Evolutionary conservation across 306 rosid species (phyloP).

Genomic region (Mimosa pudica): DNA sequence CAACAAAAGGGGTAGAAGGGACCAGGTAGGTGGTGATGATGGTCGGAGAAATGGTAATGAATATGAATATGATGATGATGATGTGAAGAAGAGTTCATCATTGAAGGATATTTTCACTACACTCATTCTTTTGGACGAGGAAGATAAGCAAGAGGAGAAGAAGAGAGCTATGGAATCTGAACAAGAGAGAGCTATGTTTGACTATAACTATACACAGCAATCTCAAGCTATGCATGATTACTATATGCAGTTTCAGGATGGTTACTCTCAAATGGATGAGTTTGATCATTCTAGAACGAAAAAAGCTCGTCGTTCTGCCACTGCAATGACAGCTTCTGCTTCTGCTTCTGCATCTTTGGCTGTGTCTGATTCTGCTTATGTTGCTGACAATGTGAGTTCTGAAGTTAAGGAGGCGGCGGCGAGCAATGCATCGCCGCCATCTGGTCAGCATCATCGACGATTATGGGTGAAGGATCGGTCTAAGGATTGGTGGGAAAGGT

Average conservation of each 20-base stretch:
- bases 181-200: conserved; percentile 26
- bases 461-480: conserved; percentile 87
- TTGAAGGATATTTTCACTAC: conserved; percentile 50
- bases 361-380: not conserved
- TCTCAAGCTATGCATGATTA: conserved; percentile 41
- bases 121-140: conserved; percentile 53
- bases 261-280: conserved; percentile 33
- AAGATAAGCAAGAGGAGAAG: conserved; percentile 44
- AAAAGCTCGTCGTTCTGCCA: conserved; percentile 39
- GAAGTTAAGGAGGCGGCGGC: not conserved
- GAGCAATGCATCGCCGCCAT: conserved; percentile 9
- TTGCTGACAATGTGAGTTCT: conserved; percentile 4
- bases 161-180: conserved; percentile 28
- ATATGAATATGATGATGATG: not conserved
- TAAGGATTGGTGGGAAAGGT: conserved; percentile 78
- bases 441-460: conserved; percentile 51
- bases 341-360: not conserved
- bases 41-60: not conserved
- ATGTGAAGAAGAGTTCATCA: conserved; percentile 17
- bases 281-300: conserved; percentile 36
- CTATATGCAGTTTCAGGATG: conserved; percentile 26
- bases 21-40: conserved; percentile 10
- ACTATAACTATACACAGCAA: conserved; percentile 37
- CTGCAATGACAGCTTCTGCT: not conserved
- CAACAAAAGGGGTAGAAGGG: conserved; percentile 41